These are phyloP conservation scores for Clohesyomyces aquaticus DNA, from an alignment of 495 filamentous ascomycete genomes.

Conservation along the genomic window DNA sequence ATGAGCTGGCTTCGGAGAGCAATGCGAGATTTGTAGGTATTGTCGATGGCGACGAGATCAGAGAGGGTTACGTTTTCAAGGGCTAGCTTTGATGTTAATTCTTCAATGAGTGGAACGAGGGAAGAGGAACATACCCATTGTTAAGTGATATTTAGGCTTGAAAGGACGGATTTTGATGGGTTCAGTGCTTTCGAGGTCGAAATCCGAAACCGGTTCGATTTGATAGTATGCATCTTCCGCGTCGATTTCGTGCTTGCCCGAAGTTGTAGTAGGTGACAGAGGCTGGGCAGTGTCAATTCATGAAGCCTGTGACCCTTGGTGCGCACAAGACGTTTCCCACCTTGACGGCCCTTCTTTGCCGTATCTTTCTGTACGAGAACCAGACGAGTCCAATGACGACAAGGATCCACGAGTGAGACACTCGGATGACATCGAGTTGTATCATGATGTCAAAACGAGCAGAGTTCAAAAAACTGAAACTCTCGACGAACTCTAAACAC, in stretches of 20 bases:
- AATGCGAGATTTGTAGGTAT: conserved; percentile 64
- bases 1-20: conserved; percentile 57
- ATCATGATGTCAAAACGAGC: conserved; percentile 6
- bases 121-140: conserved; percentile 61
- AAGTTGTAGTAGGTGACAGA: background rate
- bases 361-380: conserved; percentile 4
- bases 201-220: conserved; percentile 60
- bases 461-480: background rate
- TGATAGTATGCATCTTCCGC: conserved; percentile 37
- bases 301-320: background rate
- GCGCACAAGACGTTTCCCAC: background rate
- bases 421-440: background rate
- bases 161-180: conserved; percentile 69
- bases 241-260: conserved; percentile 2
- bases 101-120: background rate
- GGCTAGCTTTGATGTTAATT: conserved; percentile 44
- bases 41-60: conserved; percentile 68
- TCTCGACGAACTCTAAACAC: background rate
- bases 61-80: conserved; percentile 58
- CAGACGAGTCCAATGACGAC: conserved; percentile 10
- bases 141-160: conserved; percentile 71
- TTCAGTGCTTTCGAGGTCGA: conserved; percentile 63
- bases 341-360: background rate
- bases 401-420: conserved; percentile 14
- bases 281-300: conserved; percentile 13